Evolutionary conservation across 805 yeast species (phyloP), one percentile per base, ranked within the genome.

Genomic region (Lipomyces yamanashiensis): DNA sequence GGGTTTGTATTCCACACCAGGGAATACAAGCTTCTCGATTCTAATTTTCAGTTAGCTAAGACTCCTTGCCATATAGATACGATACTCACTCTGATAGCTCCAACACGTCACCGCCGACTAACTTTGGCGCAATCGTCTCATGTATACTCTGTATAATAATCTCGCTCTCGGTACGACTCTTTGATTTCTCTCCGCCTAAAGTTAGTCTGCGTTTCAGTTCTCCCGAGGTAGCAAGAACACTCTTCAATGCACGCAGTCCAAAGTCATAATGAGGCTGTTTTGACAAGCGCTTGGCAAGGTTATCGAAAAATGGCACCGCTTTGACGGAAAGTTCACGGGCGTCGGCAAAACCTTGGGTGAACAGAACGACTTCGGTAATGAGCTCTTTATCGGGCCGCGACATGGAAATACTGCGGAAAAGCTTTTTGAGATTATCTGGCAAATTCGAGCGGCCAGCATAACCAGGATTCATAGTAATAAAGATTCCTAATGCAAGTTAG

Each of bases 401-500:
- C 86, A 93, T 86, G 0, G 92, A 83, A 70, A 90, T 86, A 12
- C 87, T 84, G 61, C 96, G 78, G 75, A 92, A 93, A 40, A 87
- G 81, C 71, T 85, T 88, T 72, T 88, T 88, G 75, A 93, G 77
- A 72, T 92, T 93, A 61, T 92, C 96, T 0, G 98, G 98, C 12
- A 93, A 76, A 28, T 81, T 81, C 2, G 90, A 83, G 73, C 98
- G 84, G 0, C 98, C 98, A 12, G 85, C 85, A 71, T 93, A 93
- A 0, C 82, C 87, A 0, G 97, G 98, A 72, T 93, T 93, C 89
- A 92, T 88, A 0, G 98, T 93, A 1, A 93, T 85, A 73, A 92
- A 92, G 0, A 93, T 78, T 0, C 96, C 96, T 64, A 52, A 2
- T 19, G 9, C 7, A n/a, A 51, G 21, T 36, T 50, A 23, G 36